phyloP scores from a whole-genome alignment of 192 early-diverging fungal species.

The Coemansia sp. region DNA sequence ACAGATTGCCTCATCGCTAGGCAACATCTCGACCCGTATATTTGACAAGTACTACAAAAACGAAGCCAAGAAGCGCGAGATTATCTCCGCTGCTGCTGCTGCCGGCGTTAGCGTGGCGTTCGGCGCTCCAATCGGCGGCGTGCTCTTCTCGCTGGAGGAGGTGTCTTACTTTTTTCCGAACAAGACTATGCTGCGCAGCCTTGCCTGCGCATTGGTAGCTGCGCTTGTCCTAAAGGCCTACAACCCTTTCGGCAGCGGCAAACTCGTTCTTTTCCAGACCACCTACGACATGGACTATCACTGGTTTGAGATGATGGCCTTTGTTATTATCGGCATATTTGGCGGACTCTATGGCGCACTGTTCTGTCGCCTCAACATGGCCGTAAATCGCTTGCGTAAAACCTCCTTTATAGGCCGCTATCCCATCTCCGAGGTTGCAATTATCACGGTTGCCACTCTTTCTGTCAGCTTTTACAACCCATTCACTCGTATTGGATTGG shows the following conservation, averaged over 20 bases:
- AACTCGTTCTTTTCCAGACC: slow-evolving; percentile 61
- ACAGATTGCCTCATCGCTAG: slow-evolving; percentile 86
- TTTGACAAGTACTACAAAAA: slow-evolving; percentile 92
- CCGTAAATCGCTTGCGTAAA: slow-evolving; percentile 71
- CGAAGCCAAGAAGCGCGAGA: slow-evolving; percentile 91
- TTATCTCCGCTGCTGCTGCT: slow-evolving; percentile 87
- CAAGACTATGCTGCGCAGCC: slow-evolving; percentile 65
- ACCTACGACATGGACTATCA: slow-evolving; percentile 68
- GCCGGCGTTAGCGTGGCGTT: slow-evolving; percentile 95
- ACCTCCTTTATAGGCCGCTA: slow-evolving; percentile 63
- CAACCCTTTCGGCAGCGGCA: slow-evolving; percentile 56
- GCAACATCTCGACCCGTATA: slow-evolving; percentile 79
- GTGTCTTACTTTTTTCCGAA: slow-evolving; percentile 79
- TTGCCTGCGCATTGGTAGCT: slow-evolving; percentile 66
- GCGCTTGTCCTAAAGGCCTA: slow-evolving; percentile 57
- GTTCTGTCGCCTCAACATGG: slow-evolving; percentile 70
- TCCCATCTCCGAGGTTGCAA: slow-evolving; percentile 74
- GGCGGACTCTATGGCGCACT: slow-evolving; percentile 83
- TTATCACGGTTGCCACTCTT: slow-evolving; percentile 69
- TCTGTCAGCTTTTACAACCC: slow-evolving; percentile 74
- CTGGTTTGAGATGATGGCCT: slow-evolving; percentile 69
- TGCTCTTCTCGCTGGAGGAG: slow-evolving; percentile 91
- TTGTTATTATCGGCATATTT: slow-evolving; percentile 66
- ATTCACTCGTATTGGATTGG: slow-evolving; percentile 81
- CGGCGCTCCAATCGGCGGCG: slow-evolving; percentile 95